Conservation (phyloP, 805 yeast species). For the Millerozyma miso region DNA sequence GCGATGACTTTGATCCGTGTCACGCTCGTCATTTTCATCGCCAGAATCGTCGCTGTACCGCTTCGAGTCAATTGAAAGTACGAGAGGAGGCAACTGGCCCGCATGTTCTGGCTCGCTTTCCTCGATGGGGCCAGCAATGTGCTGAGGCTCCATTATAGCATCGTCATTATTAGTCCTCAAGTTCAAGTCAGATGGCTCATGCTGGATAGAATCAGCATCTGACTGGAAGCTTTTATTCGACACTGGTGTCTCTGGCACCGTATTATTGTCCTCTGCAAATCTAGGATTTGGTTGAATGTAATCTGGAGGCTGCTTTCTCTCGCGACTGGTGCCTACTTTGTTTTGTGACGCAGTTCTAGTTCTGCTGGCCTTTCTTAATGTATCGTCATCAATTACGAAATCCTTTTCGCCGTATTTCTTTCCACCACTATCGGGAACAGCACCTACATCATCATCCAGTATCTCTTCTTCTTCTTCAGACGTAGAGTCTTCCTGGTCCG, state of each 20-base stretch:
- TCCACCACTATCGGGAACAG: background rate
- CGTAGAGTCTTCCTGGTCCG: conserved; percentile 15
- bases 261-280: conserved; percentile 9
- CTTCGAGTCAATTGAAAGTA: conserved; percentile 20
- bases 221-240: conserved; percentile 35
- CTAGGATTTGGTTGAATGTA: conserved; percentile 28
- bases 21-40: conserved; percentile 5
- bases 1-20: background rate
- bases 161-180: conserved; percentile 8
- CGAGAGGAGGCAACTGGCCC: conserved; percentile 11
- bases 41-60: conserved; percentile 2
- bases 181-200: conserved; percentile 29
- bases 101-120: background rate
- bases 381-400: background rate
- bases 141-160: background rate
- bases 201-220: conserved; percentile 38
- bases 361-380: background rate
- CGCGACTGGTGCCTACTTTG: background rate
- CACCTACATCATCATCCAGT: background rate
- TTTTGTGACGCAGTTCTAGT: background rate
- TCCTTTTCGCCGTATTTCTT: background rate
- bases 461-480: conserved; percentile 11
- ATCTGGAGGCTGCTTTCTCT: background rate
- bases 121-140: background rate
- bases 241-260: conserved; percentile 28